Base-by-base conservation (phyloP, 2,329 filamentous ascomycete species). In the Ploettnerulaceae sp. region DNA sequence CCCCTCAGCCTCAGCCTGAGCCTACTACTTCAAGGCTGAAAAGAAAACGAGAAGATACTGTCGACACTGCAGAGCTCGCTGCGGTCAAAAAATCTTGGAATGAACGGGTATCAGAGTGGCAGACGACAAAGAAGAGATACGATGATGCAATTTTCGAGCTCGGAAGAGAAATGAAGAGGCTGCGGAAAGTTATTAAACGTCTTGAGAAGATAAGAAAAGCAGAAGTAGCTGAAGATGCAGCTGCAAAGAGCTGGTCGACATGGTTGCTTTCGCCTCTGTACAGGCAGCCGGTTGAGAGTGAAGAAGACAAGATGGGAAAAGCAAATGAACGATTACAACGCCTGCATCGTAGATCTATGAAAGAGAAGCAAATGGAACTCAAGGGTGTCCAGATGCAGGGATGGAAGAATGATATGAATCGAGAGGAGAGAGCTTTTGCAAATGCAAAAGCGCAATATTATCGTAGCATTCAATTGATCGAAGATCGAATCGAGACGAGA, bases 291-390 rank as follows among this genome's bases (percentile, higher is more conserved):
- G 53, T 56, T 39, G 60, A 64, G 2, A 64, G 9, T 1, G 63
- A 66, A n/a, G 61, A 65, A 14, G 60, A 63, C 34, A 67, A 63
- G 43, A 59, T 44, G 47, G 52, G 42, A 3, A 66, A 66, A 45
- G 61, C 62, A 26, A 61, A 55, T 21, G 48, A 51, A 18, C 61
- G 56, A 22, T 59, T 63, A 48, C 59, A 65, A 54, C 61, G 64
- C 36, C 57, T 48, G 34, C 55, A 62, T 34, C 57, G 60, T 45
- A 66, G 59, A 45, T 56, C 63, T 42, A 54, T 65, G 47, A 68
- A 67, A 50, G 61, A 65, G 54, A 49, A 57, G 26, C 45, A 49
- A 38, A 25, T 66, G 22, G 45, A 43, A 14, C 12, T 21, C 21
- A 56, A 55, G 42, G 47, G 53, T 24, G 21, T 38, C 20, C 43